Base-by-base conservation (phyloP, 1,284 basidiomycete species). In the Ganoderma boninense region DNA sequence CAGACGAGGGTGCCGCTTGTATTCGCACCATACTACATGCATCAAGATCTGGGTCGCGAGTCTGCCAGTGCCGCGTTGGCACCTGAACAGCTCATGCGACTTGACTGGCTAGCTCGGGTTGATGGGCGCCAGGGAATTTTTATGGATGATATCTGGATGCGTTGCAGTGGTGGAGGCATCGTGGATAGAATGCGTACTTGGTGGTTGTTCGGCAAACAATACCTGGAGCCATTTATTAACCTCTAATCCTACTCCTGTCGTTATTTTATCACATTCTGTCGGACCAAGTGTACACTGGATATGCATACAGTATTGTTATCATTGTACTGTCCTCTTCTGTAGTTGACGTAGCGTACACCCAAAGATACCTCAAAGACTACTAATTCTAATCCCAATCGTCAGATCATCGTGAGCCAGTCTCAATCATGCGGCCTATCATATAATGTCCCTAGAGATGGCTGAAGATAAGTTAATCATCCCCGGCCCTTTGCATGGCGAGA, bases 81-180 rank as follows among this genome's bases (percentile, higher is more conserved):
- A 6, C 29, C 62, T 20, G 61, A 62, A 29, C 60, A 62, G 35
- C 60, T 54, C 7, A 18, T 67, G 46, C 60, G 61, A n/a, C 29
- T 16, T 29, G 66, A 67, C 38, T 67, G 66, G 66, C 44, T 56
- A 10, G 38, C 29, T 18, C 60, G 66, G 2, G 60, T 62, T 11
- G 35, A 23, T 14, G 8, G 40, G 7, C 10, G 13, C 16, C 49
- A 54, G 23, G 61, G 60, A 4, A 38, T 67, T 8, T 67, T 67
- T 40, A 20, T 43, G 4, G 60, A 67, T 13, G 38, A 23, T n/a
- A n/a, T 43, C 10, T 67, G 66, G 66, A 32, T 8, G n/a, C 26
- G 20, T 13, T 32, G 16, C 7, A 11, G 38, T 3, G 49, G 44
- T 11, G 40, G 32, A 8, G 8, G 61, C 13, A 26, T 43, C 38